A percentile compares a stretch with the other conserved stretches of the same genome.
Evolutionary conservation across 2,329 filamentous ascomycete genomes (phyloP).

Genomic region (Botryotinia convoluta): DNA sequence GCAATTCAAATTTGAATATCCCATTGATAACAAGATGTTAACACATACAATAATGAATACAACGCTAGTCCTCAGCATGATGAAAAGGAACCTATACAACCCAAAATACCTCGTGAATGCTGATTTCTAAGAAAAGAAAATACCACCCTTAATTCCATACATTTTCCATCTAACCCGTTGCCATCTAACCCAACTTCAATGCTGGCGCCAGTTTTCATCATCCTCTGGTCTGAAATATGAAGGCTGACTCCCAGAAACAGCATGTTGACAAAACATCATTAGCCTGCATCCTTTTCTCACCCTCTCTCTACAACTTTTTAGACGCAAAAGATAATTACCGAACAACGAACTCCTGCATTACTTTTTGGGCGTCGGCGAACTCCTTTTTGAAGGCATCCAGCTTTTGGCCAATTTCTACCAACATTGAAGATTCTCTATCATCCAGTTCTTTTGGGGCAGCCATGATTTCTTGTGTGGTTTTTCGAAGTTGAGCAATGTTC

Average conservation of each 20-base stretch:
- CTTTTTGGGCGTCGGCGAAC: not conserved
- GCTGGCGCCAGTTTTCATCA: not conserved
- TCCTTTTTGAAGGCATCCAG: not conserved
- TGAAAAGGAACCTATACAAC: not conserved
- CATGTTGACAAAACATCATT: not conserved
- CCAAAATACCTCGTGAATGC: too few relatives aligned
- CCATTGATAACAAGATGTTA: not conserved
- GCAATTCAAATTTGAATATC: not conserved
- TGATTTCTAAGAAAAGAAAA: not conserved
- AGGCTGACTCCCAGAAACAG: not conserved
- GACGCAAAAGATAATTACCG: not conserved
- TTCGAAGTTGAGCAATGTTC: not conserved
- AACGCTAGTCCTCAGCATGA: not conserved
- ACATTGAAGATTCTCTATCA: not conserved
- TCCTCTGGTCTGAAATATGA: not conserved
- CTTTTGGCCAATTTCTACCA: not conserved
- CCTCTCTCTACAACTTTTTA: not conserved
- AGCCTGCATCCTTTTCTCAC: not conserved
- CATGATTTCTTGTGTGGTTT: not conserved
- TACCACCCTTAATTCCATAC: not conserved
- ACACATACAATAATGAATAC: not conserved
- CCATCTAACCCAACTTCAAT: not conserved
- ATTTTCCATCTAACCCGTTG: not conserved
- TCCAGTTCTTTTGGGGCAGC: not conserved
- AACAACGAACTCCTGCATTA: not conserved